Base-by-base conservation (phyloP, 2,329 filamentous ascomycete genomes). In the Aspergillus udagawae region DNA sequence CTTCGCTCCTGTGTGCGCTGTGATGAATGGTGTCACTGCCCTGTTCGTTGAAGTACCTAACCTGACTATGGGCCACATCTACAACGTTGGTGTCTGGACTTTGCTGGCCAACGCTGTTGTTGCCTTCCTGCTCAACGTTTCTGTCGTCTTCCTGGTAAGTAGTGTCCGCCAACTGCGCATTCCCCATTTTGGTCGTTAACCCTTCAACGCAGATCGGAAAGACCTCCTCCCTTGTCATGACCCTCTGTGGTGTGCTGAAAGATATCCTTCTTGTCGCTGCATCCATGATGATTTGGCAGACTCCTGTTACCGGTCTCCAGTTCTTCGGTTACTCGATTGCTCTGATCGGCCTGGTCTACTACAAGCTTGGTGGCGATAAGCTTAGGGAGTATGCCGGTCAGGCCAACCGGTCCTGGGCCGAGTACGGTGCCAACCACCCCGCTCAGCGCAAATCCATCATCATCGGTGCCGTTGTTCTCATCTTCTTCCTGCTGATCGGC, bases 151-250 rank as follows among this genome's bases (percentile, higher is more conserved):
- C 77, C 72, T 95, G 75, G 90, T 93, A 83, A 69, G 87, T 79
- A 44, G 60, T 60, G 2, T 59, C 12, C 25, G 2, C 4, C 32
- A 17, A 38, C 32, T 21, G n/a, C 2, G 21, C 17, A n/a, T n/a
- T 2, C 20, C 20, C 14, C 1, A 25, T 9, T 21, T 32, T 14
- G 8, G 7, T 47, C 17, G 25, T 51, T 55, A 48, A 53, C 44
- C 32, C 14, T 20, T 28, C 3, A 6, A 12, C 57, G 48, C 67
- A 93, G 89, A 95, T 95, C 68, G 90, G 91, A 72, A 92, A 90
- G 77, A 95, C 91, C 7, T 95, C 91, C 1, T 89, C 89, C 56
- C 84, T 95, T 52, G 90, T 92, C 67, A 88, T 95, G 77, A 92
- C 90, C 35, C 84, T 95, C 25, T 92, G 87, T 58, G 90, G 91